phyloP scores from a whole-genome alignment of 257 asterid genomes.

The Solanum chiquidenum region DNA sequence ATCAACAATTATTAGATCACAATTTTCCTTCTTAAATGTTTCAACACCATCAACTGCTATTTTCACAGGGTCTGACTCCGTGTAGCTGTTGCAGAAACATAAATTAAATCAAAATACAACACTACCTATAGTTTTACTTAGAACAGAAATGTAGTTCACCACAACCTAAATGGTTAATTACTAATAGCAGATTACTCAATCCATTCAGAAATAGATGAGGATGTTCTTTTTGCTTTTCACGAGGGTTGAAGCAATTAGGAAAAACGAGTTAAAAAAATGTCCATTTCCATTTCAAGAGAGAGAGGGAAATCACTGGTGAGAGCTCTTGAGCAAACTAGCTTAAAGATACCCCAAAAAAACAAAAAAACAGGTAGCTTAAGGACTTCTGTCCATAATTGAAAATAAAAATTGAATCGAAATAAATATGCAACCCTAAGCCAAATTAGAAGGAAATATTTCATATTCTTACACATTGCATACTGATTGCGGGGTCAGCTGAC shows the following conservation, averaged over 20 bases:
- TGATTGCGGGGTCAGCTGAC: background rate
- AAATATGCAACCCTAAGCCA: background rate
- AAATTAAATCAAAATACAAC: background rate
- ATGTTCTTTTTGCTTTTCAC: background rate
- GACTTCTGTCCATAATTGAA: background rate
- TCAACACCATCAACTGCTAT: constrained; percentile 96
- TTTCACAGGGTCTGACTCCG: constrained; percentile 97
- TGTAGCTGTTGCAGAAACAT: constrained; percentile 57
- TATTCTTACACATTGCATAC: background rate
- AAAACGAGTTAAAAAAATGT: background rate
- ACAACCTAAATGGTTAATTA: background rate
- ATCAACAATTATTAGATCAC: constrained; percentile 91
- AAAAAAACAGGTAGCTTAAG: background rate
- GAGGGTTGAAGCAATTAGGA: background rate
- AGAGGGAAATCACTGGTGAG: background rate
- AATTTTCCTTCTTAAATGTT: constrained; percentile 75
- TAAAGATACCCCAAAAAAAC: background rate
- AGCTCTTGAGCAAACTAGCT: background rate
- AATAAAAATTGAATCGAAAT: background rate
- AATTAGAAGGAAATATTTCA: background rate
- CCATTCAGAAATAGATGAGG: background rate
- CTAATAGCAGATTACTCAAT: background rate
- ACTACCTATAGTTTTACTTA: background rate
- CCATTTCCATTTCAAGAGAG: background rate
- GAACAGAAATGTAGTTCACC: background rate